Evolutionary conservation across 164 flowering plant species (phyloP), one percentile per base, ranked within the genome.

Genomic region (Protea cynaroides): DNA sequence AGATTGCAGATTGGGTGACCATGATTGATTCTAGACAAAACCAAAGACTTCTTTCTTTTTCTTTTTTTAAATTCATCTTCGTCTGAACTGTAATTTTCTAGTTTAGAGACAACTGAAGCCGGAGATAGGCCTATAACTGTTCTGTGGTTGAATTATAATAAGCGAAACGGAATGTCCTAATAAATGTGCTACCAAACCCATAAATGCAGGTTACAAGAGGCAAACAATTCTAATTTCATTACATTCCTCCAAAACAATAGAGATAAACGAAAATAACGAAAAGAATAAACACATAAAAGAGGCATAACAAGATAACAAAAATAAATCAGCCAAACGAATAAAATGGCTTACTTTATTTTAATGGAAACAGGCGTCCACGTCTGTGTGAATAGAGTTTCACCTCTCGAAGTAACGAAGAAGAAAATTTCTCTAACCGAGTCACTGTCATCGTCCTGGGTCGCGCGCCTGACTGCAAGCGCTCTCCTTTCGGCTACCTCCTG

Each of bases 361-460:
- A 50, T 65, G 12, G 76, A 65, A 10, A 70, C 74, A 1, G 92
- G 92, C 22, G 79, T 75, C 96, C 96, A 89, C 2, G 82, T 82
- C 75, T 85, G 90, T 19, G 91, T 85, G 54, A 87, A 89, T 23
- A 89, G 22, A 0, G 89, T 79, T 1, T 83, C 84, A 4, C 86
- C 89, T 64, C 89, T 79, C 0, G 69, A 14, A 0, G 81, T 72
- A 1, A 15, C 73, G 37, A 87, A 84, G 50, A 87, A 40, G 2
- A 69, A 76, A 56, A 69, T 77, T 13, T 77, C 86, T 69, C 87
- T 78, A 19, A 65, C 64, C 4, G 73, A 51, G 47, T 59, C 63
- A 7, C 47, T 65, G 36, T 67, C 75, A 15, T 37, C 55, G 47
- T 81, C 92, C 71, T 73, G 68, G 57, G 61, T 58, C 18, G 79